A percentile compares a stretch with the other conserved stretches of the same genome.
These are phyloP conservation scores for Penicillium sp. DNA, from an alignment of 2,329 filamentous ascomycete genomes.

Conservation along the genomic window DNA sequence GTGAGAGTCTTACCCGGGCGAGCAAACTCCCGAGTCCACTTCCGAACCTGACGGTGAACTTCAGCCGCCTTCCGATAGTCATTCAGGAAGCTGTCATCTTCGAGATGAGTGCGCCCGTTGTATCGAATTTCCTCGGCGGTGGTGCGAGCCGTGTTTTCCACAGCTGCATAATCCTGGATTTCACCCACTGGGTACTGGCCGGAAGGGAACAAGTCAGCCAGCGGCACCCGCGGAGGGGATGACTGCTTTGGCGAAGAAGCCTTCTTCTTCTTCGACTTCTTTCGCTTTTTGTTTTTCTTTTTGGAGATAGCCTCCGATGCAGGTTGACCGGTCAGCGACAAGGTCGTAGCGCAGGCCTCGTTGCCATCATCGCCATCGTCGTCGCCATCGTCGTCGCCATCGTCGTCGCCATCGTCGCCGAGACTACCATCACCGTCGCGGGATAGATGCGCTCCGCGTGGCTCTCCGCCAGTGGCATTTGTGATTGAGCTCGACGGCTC, in stretches of 20 bases:
- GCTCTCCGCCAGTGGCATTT: constrained; percentile 41
- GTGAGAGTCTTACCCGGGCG: constrained; percentile 54
- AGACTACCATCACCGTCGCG: constrained; percentile 48
- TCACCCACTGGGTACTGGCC: constrained; percentile 51
- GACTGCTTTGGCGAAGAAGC: constrained; percentile 41
- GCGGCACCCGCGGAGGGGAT: constrained; percentile 49
- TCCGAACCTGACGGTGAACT: constrained; percentile 57
- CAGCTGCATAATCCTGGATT: constrained; percentile 42
- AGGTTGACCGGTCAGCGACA: constrained; percentile 20
- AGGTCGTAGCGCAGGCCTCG: constrained; percentile 20
- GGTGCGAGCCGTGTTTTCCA: constrained; percentile 49
- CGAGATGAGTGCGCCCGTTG: constrained; percentile 39
- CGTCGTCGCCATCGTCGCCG: constrained; percentile 33
- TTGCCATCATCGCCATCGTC: constrained; percentile 21
- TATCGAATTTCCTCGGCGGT: constrained; percentile 52
- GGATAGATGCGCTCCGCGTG: constrained; percentile 44
- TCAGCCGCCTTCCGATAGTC: constrained; percentile 61
- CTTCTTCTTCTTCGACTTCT: constrained; percentile 53
- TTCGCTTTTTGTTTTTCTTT: constrained; percentile 39
- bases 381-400: constrained; percentile 32
- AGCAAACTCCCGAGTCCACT: constrained; percentile 51
- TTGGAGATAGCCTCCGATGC: constrained; percentile 41
- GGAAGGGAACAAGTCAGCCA: constrained; percentile 50
- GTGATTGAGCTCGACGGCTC: constrained; percentile 26
- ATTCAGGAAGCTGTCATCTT: constrained; percentile 52